phyloP scores from a whole-genome alignment of 2,329 filamentous ascomycete genomes.

The Fusarium irregulare region DNA sequence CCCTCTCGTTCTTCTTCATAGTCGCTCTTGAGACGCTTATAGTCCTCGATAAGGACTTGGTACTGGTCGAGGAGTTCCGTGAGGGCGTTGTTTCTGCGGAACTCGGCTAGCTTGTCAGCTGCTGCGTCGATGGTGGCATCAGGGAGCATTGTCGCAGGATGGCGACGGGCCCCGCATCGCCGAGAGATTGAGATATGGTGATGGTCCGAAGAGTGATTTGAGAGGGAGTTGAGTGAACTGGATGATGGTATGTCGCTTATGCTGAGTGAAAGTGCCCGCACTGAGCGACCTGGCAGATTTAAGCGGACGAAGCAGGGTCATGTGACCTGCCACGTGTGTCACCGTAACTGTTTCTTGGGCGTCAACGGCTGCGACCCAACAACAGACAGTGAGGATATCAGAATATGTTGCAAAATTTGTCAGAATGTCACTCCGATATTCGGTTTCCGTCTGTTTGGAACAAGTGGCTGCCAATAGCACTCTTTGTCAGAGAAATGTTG shows the following conservation, averaged over 20 bases:
- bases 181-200: background rate
- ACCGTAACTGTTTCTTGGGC: background rate
- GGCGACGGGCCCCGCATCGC: conserved; percentile 32
- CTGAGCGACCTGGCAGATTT: background rate
- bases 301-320: conserved; percentile 8
- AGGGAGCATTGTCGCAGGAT: conserved; percentile 34
- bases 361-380: conserved; percentile 5
- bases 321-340: conserved; percentile 22
- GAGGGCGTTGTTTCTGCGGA: conserved; percentile 45
- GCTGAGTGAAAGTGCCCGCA: conserved; percentile 5
- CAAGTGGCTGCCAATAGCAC: background rate
- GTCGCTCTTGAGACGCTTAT: conserved; percentile 66
- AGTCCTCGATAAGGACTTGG: conserved; percentile 60
- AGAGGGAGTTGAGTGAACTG: background rate
- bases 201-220: background rate
- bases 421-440: background rate
- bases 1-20: conserved; percentile 67
- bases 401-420: no score
- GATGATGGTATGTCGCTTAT: conserved; percentile 9
- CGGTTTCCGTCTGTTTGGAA: no score
- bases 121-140: conserved; percentile 38
- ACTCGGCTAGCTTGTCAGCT: conserved; percentile 48
- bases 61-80: conserved; percentile 50
- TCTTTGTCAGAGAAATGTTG: background rate
- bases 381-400: background rate